phyloP scores from a whole-genome alignment of 768 basidiomycete species.

The Galerina sulciceps region DNA sequence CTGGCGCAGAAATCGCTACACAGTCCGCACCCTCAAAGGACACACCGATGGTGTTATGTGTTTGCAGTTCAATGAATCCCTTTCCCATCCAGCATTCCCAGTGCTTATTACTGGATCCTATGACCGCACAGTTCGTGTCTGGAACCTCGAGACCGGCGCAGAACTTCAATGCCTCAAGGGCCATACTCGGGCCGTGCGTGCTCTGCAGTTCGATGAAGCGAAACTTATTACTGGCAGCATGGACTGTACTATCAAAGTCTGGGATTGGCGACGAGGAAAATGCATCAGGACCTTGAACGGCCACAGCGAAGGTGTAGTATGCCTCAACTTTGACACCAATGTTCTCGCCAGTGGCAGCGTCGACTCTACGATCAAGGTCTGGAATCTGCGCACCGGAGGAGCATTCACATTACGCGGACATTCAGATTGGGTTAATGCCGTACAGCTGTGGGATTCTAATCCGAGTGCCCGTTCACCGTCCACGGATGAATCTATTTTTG shows the following conservation, averaged over 20 bases:
- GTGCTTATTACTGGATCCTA: conserved; percentile 98
- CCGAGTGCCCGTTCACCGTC: conserved; percentile 33
- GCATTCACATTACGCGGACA: conserved; percentile 95
- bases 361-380: conserved; percentile 93
- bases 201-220: conserved; percentile 93
- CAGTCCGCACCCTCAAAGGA: conserved; percentile 83
- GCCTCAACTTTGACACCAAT: conserved; percentile 89
- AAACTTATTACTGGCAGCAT: conserved; percentile 96
- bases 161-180: conserved; percentile 85
- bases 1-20: conserved; percentile 93
- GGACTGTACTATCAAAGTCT: conserved; percentile 94
- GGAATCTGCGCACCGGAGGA: conserved; percentile 91
- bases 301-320: conserved; percentile 90
- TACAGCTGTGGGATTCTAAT: conserved; percentile 86
- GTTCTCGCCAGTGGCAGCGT: conserved; percentile 92
- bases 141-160: conserved; percentile 93
- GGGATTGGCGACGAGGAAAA: conserved; percentile 92
- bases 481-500: conserved; percentile 37
- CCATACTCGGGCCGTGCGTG: conserved; percentile 89
- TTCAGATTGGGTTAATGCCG: conserved; percentile 94
- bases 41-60: conserved; percentile 98
- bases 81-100: conserved; percentile 84
- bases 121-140: conserved; percentile 91
- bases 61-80: conserved; percentile 88
- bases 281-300: conserved; percentile 89